A percentile compares a stretch with the other conserved stretches of the same genome.
phyloP scores from a whole-genome alignment of 1,139 yeast genomes.

The Saccharomycopsis hybrid region DNA sequence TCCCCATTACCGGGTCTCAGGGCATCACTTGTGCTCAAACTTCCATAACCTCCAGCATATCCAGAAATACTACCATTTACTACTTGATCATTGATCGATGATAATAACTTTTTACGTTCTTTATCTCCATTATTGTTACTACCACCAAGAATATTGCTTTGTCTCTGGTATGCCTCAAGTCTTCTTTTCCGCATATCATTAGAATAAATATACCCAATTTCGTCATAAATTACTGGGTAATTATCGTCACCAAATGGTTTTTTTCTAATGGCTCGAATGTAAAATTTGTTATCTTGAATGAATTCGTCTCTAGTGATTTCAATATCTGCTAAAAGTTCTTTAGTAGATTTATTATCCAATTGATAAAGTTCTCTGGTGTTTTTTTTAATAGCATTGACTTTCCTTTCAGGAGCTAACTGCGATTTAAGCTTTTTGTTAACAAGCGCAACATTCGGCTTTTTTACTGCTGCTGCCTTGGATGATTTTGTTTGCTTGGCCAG shows the following conservation, averaged over 20 bases:
- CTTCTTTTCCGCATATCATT: constrained; percentile 14
- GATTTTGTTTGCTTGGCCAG: neutral
- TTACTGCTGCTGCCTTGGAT: constrained; percentile 4
- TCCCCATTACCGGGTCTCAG: no score
- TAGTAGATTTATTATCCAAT: constrained; percentile 6
- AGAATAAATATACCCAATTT: constrained; percentile 25
- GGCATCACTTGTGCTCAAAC: no score
- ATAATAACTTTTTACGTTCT: no score
- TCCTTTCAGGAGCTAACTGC: constrained; percentile 15
- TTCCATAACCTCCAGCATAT: no score
- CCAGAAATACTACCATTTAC: no score
- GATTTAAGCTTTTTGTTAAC: constrained; percentile 9
- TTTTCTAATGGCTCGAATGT: constrained; percentile 35
- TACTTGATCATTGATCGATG: no score
- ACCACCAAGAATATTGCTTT: no score
- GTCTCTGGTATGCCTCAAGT: constrained; percentile 1
- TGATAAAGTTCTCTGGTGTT: constrained; percentile 20
- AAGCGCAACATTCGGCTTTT: neutral
- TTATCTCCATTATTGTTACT: no score
- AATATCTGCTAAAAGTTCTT: constrained; percentile 12
- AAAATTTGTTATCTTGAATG: constrained; percentile 37
- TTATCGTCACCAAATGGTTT: constrained; percentile 49
- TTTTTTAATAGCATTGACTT: constrained; percentile 22
- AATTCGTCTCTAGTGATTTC: constrained; percentile 29
- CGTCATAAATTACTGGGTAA: constrained; percentile 51